Evolutionary conservation across 257 asterid species (phyloP).

Genomic region (Nicotiana tomentosiformis): DNA sequence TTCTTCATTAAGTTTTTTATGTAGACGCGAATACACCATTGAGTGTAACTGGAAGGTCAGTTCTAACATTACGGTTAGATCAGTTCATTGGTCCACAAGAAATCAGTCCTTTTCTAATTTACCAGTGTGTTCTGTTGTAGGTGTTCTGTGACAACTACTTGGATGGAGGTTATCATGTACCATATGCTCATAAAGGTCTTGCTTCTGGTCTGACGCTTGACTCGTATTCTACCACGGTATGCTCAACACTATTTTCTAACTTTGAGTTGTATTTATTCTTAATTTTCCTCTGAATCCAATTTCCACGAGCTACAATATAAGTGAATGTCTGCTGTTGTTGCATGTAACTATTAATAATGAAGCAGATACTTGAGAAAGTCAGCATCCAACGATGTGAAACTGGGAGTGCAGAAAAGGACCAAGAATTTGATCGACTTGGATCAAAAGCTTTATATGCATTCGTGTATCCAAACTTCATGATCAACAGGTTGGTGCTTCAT

Average conservation of each 20-base stretch:
- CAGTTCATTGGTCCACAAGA: background rate
- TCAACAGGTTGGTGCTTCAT: conserved; percentile 53
- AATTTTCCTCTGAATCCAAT: background rate
- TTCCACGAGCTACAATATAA: background rate
- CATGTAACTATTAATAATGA: background rate
- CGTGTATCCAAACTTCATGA: conserved; percentile 87
- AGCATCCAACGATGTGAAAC: conserved; percentile 74
- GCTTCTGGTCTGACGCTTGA: conserved; percentile 80
- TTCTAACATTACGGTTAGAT: background rate
- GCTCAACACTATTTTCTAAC: background rate
- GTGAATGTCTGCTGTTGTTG: background rate
- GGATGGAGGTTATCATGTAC: conserved; percentile 94
- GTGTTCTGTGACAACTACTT: conserved; percentile 93
- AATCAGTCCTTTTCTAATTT: background rate
- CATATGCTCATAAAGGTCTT: conserved; percentile 78
- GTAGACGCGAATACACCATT: conserved; percentile 63
- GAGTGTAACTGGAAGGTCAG: conserved; percentile 95
- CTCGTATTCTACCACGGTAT: conserved; percentile 63
- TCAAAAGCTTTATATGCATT: conserved; percentile 67
- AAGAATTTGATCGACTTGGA: conserved; percentile 58
- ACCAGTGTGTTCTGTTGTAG: conserved; percentile 29
- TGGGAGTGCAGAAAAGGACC: conserved; percentile 20
- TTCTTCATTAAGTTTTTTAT: conserved; percentile 48
- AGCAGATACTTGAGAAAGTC: conserved; percentile 68
- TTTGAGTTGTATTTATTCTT: background rate